Evolutionary conservation across 2,329 filamentous ascomycete species (phyloP).

Genomic region (Geosmithia putterillii): DNA sequence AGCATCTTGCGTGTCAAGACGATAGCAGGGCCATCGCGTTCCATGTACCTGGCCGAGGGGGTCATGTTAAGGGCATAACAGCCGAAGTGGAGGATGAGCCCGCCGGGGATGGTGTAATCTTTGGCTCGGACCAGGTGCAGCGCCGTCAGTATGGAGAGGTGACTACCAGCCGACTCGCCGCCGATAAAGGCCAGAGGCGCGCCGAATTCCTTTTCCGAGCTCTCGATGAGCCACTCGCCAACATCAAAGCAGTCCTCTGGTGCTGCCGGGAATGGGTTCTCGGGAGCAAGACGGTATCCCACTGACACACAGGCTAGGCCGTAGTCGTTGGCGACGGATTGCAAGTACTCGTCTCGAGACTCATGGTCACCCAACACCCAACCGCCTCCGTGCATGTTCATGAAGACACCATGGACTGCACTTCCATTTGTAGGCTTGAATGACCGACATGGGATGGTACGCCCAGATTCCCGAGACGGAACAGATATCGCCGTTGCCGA

Average conservation of each 20-base stretch:
- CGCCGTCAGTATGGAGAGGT: conserved; percentile 1
- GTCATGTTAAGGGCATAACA: background rate
- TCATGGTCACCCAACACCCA: background rate
- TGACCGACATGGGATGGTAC: conserved; percentile 1
- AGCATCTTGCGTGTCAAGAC: background rate
- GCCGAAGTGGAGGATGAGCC: conserved; percentile 1
- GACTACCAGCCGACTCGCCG: background rate
- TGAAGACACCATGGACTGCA: background rate
- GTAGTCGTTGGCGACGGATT: conserved; percentile 49
- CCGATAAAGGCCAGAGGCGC: background rate
- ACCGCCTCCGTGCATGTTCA: conserved; percentile 2
- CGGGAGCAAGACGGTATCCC: conserved; percentile 3
- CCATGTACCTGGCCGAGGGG: background rate
- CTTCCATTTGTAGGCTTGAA: conserved; percentile 1
- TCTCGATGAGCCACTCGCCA: conserved; percentile 2
- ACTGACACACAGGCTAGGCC: conserved; percentile 47
- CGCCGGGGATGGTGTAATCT: background rate
- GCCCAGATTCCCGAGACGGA: background rate
- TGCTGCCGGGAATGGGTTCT: conserved; percentile 2
- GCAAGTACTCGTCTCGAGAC: conserved; percentile 23
- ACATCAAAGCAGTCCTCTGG: conserved; percentile 4
- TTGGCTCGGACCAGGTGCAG: conserved; percentile 1
- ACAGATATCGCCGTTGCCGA: background rate
- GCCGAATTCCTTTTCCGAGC: background rate
- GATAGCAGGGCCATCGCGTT: background rate